Base-by-base conservation (phyloP, 176 grass and related monocot genomes). In the Puya raimondii region DNA sequence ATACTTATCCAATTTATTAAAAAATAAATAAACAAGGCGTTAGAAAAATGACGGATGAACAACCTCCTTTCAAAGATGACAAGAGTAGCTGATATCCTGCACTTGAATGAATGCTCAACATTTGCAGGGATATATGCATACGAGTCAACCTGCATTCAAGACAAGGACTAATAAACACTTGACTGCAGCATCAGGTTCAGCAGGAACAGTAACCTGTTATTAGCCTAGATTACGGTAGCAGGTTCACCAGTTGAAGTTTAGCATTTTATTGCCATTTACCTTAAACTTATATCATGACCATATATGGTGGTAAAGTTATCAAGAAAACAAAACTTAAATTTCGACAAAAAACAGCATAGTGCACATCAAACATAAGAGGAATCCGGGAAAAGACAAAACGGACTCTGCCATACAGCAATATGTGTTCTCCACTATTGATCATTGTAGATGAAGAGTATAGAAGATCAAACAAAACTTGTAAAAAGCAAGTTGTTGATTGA, bases 51-150 rank as follows among this genome's bases (percentile, higher is more conserved):
- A 48, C 16, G 50, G 25, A 68, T 15, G 23, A 68, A 59, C 74
- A 69, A 92, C 93, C 81, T 97, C 64, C 80, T 85, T 72, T 97
- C 86, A 70, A 92, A 97, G 65, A 97, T 80, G 17, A 97, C 50
- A 74, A 92, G 50, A 63, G 86, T 92, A 69, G 84, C 76, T 51
- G 17, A 48, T 68, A 67, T 74, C 51, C 87, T 74, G 83, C 84
- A 85, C 47, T 83, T 75, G 77, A 92, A 63, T 63, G 67, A 74
- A 72, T 97, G 93, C 22, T 87, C 76, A 64, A 73, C 74, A 66
- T 92, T 97, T 65, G 89, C 70, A 66, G 93, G 89, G 67, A 97
- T 67, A 97, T 97, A 97, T 9, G 81, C 93, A 92, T 92, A 97
- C 51, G 84, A 89, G 51, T 97, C 93, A 57, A 90, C 93, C 93